Evolutionary conservation across 768 basidiomycete species (phyloP), one percentile per base, ranked within the genome.

Genomic region (Panaeolus cyanescens): DNA sequence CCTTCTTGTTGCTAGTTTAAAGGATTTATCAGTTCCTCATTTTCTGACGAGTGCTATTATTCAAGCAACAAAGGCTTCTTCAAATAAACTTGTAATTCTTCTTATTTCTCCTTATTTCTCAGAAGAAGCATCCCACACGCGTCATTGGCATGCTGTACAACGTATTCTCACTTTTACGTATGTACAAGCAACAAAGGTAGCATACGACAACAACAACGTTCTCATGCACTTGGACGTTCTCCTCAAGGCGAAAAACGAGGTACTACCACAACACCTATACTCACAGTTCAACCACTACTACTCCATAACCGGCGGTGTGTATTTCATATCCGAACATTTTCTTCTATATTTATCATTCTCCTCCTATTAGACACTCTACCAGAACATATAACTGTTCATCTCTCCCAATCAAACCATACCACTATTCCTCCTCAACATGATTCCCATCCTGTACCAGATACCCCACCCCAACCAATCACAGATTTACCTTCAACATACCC

Each of bases 161-260:
- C 75, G 82, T 9, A 81, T 96, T 50, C 80, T 98, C 63, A 92
- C 92, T 0, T 89, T 85, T 68, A 84, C 92, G 36, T 97, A 98
- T 72, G 91, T 93, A 2, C 89, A 91, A 65, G 91, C 92, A n/a
- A 90, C 90, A 13, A 87, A 84, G 66, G 83, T 86, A 39, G 90
- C 91, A 13, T 87, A 89, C 69, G 80, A 84, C 34, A 71, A 80
- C 66, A 85, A 85, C 70, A 90, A 86, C 63, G 76, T 94, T 39
- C 79, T 93, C 59, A 84, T 95, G 80, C 81, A 89, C 58, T 78
- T 96, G 54, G 89, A 92, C 67, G 90, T 96, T 13, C 75, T 93
- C 50, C 82, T 96, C 60, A 80, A 83, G 55, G 86, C 81, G n/a
- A 71, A 81, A 56, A 79, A 84, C 40, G 76, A 79, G 59, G 73